Conservation (phyloP, 1,284 basidiomycete species). For the Malassezia brasiliensis region DNA sequence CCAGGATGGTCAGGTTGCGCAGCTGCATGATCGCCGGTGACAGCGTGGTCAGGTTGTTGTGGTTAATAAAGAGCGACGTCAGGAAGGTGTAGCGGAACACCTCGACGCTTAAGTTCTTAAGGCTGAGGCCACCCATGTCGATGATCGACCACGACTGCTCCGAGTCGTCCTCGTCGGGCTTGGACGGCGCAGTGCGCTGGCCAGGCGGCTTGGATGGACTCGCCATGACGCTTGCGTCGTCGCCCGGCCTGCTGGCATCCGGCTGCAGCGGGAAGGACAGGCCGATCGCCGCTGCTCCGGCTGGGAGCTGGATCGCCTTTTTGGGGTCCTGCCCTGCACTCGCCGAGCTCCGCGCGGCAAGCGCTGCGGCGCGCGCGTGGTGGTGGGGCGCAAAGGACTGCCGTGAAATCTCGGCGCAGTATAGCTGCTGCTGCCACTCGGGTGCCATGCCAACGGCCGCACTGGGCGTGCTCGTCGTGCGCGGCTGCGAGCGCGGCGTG, state of each 20-base stretch:
- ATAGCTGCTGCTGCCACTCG: slow-evolving; percentile 45
- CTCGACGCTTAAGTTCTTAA: slow-evolving; percentile 76
- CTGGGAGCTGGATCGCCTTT: slow-evolving; percentile 45
- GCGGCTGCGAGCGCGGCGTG: neutral
- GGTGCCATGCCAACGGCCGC: slow-evolving; percentile 23
- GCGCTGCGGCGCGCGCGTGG: slow-evolving; percentile 55
- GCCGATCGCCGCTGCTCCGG: slow-evolving; percentile 48
- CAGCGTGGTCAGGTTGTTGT: slow-evolving; percentile 73
- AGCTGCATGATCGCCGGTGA: slow-evolving; percentile 77
- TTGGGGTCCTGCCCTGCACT: slow-evolving; percentile 51
- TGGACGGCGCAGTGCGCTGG: slow-evolving; percentile 6
- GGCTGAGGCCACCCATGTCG: slow-evolving; percentile 88
- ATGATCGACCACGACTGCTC: slow-evolving; percentile 66
- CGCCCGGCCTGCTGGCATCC: neutral
- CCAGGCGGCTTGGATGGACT: slow-evolving; percentile 17
- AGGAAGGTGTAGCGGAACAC: slow-evolving; percentile 88
- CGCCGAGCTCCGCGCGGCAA: slow-evolving; percentile 53
- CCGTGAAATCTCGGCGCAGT: slow-evolving; percentile 50
- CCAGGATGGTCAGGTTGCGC: slow-evolving; percentile 76
- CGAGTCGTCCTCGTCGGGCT: slow-evolving; percentile 7
- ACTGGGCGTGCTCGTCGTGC: slow-evolving; percentile 13
- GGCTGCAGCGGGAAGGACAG: slow-evolving; percentile 27
- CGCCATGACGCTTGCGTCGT: slow-evolving; percentile 1
- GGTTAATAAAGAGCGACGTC: slow-evolving; percentile 90
- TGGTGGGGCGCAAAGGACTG: slow-evolving; percentile 54